Base-by-base conservation (phyloP, 352 stramenopile species). In the Globisporangium splendens region DNA sequence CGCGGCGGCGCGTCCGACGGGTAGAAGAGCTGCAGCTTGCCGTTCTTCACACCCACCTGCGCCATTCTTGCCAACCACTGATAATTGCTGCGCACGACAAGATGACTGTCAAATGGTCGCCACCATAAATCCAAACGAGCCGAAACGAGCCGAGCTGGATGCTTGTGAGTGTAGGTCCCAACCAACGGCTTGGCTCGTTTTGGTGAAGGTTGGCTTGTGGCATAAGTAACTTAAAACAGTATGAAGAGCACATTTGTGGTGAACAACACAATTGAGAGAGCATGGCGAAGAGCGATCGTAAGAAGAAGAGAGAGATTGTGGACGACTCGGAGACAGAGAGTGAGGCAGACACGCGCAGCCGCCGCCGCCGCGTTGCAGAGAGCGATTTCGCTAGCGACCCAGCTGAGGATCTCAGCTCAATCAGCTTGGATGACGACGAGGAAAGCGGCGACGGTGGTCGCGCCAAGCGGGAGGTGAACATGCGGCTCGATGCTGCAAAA, bases 41-140 rank as follows among this genome's bases (percentile, higher is more conserved):
- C 77, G 28, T 77, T 73, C 66, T 87, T 86, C n/a, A 93, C 61
- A 48, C 83, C 83, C 13, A 93, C 62, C 13, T 56, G 61, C 47
- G 69, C 54, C 55, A 72, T 66, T 52, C 66, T 73, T 21, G 54
- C 62, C 28, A 8, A n/a, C n/a, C n/a, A n/a, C n/a, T n/a, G n/a
- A n/a, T n/a, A n/a, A 18, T 44, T 18, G 39, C 39, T n/a, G n/a
- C 39, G 39, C 10, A 18, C 39, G 39, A n/a, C 39, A 15, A 44
- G 17, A 44, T 43, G 10, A 17, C 10, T 17, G 11, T 17, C 39
- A 44, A 44, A 44, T 35, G 28, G 5, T 12, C 39, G 39, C 39
- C 12, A 18, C 39, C 12, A 18, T n/a, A 8, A 44, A n/a, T n/a
- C 39, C 39, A 44, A 44, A n/a, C 39, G 39, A 44, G 39, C 39